Evolutionary conservation across 225 moss, liverwort and hornwort genomes (phyloP).

Genomic region (Marchantia paleacea): DNA sequence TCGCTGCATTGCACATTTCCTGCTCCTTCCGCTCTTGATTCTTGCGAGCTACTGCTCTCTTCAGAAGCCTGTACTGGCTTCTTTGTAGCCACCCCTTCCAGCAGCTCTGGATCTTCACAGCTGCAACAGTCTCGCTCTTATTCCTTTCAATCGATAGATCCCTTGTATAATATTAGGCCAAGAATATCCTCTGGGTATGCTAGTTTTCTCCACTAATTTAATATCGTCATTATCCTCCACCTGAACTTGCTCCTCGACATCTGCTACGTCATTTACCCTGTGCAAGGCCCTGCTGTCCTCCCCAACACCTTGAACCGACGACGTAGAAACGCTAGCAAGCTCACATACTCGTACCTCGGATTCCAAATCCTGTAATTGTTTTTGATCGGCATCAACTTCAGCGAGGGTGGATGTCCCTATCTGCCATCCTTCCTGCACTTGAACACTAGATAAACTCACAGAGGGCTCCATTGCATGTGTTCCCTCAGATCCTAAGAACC

Average conservation of each 20-base stretch:
- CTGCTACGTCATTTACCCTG: not conserved
- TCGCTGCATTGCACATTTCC: constrained; percentile 3
- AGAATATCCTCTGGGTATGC: not conserved
- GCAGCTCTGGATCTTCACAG: constrained; percentile 31
- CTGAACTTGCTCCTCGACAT: not conserved
- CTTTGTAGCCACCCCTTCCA: constrained; percentile 36
- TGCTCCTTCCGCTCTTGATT: constrained; percentile 25
- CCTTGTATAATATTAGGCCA: not conserved
- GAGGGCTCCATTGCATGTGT: not conserved
- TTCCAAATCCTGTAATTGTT: not conserved
- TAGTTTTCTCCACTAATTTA: not conserved
- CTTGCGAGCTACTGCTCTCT: constrained; percentile 4
- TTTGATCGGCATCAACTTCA: not conserved
- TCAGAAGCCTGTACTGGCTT: constrained; percentile 11
- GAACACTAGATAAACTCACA: not conserved
- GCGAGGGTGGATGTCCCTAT: not conserved
- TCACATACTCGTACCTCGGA: not conserved
- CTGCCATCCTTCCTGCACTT: not conserved
- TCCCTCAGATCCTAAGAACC: not conserved
- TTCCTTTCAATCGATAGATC: not conserved
- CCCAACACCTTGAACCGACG: not conserved
- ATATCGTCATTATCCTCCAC: not conserved
- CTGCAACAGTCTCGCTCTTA: constrained; percentile 15
- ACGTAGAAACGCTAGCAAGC: not conserved
- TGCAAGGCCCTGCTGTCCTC: not conserved